Base-by-base conservation (phyloP, 805 yeast genomes). In the Yamadazyma olivae region DNA sequence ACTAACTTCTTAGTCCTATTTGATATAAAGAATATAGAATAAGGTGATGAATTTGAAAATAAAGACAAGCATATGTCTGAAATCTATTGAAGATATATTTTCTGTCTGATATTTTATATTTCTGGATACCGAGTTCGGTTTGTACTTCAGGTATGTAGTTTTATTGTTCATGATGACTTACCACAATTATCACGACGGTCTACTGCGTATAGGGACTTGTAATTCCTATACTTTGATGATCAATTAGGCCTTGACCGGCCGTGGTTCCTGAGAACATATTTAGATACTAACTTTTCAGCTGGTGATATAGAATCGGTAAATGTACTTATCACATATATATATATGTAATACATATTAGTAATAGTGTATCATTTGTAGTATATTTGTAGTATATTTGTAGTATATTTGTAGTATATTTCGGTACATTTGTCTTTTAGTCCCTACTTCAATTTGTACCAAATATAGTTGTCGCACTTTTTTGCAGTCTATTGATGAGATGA, bases 61-160 rank as follows among this genome's bases (percentile, higher is more conserved):
- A 67, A 60, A 63, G 96, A 90, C 97, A 90, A 90, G 97, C 97
- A 90, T 90, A 90, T 90, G 95, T 89, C 97, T 81, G 95, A 89
- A 13, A 62, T 65, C 33, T 36, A 30, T 61, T 67, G 88, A 77
- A 68, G 89, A 77, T 59, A 77, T 61, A 70, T 62, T 70, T 77
- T 75, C 48, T 46, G 71, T 67, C 74, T 67, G 73, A 67, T 67
- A 54, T 36, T 22, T 39, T 35, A 43, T 42, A 39, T 38, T 43
- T 27, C 31, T 39, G 21, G 25, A 44, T 44, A 44, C 37, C 34
- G 42, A 26, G 23, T 26, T 33, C 21, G 12, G 5, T n/a, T 36
- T 26, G 31, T 27, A 26, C 26, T 22, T 35, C n/a, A 14, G 8
- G 14, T 16, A 24, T 12, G 27, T 22, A 18, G 21, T 17, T 39